These are phyloP conservation scores for Hymenoscyphus repandus DNA, from an alignment of 2,329 filamentous ascomycete genomes.

Conservation along the genomic window DNA sequence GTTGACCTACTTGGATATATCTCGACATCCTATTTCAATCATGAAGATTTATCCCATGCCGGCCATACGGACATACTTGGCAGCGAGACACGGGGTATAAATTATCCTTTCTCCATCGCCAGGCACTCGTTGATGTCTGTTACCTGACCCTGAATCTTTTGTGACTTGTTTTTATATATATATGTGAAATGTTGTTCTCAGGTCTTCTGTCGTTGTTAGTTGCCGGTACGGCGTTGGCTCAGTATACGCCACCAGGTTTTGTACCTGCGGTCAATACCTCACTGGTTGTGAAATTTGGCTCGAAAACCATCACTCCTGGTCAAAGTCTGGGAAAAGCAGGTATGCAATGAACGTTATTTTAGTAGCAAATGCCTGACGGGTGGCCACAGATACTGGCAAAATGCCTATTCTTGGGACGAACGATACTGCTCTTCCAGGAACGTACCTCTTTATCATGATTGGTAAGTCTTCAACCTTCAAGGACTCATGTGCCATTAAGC, in stretches of 20 bases:
- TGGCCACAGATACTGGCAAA: slow-evolving; percentile 5
- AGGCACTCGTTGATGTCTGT: neutral
- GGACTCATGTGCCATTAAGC: no score
- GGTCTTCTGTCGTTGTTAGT: slow-evolving; percentile 3
- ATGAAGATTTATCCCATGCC: neutral
- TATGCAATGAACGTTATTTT: neutral
- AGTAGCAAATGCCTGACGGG: neutral
- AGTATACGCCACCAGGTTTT: slow-evolving; percentile 12
- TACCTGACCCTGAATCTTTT: neutral
- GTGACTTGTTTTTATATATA: neutral
- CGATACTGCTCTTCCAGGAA: slow-evolving; percentile 7
- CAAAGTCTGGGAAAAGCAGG: slow-evolving; percentile 11
- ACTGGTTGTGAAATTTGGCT: slow-evolving; percentile 12
- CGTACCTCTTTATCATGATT: slow-evolving; percentile 15
- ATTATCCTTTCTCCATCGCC: neutral
- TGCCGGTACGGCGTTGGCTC: slow-evolving; percentile 1
- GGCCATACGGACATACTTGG: neutral
- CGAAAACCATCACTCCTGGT: slow-evolving; percentile 10
- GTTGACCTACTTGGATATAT: neutral
- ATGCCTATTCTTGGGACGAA: slow-evolving; percentile 13
- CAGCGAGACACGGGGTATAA: neutral
- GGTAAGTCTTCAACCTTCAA: neutral
- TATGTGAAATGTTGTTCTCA: slow-evolving; percentile 8
- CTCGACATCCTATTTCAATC: neutral
- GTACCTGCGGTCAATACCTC: slow-evolving; percentile 9